Conservation (phyloP, 306 rosid species). For the peach (Prunus persica) region DNA sequence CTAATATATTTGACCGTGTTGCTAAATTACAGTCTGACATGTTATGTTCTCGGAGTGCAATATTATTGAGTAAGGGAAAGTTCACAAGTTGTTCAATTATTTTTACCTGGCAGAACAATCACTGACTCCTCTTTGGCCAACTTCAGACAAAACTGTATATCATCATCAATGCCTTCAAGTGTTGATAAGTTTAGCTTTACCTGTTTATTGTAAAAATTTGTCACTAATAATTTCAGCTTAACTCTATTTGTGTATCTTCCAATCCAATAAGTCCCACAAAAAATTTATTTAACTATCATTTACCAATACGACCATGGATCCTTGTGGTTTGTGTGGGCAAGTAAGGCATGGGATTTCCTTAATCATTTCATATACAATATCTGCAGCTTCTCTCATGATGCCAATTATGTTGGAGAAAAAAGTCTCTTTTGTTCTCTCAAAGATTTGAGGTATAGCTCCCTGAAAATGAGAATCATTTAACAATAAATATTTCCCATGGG, state of each 20-base stretch:
- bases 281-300: background rate
- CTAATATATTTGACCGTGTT: no score
- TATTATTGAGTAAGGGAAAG: background rate
- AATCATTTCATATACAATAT: conserved; percentile 37
- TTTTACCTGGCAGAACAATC: conserved; percentile 54
- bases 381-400: conserved; percentile 44
- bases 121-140: conserved; percentile 64
- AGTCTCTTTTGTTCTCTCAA: conserved; percentile 37
- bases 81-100: no score
- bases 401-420: conserved; percentile 35
- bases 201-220: conserved; percentile 16
- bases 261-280: background rate
- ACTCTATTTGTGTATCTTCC: background rate
- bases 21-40: no score
- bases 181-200: conserved; percentile 44
- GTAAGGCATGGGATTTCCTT: conserved; percentile 56
- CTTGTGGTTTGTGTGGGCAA: conserved; percentile 70
- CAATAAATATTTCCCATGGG: background rate
- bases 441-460: conserved; percentile 63
- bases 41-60: background rate
- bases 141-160: conserved; percentile 58
- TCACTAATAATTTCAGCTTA: background rate
- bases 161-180: conserved; percentile 52
- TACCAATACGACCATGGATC: conserved; percentile 63
- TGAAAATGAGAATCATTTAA: conserved; percentile 20